Percentiles rank a stretch among this genome's conserved stretches.
Conservation (phyloP, 139 green algal genomes). For the Ostreobium quekettii region DNA sequence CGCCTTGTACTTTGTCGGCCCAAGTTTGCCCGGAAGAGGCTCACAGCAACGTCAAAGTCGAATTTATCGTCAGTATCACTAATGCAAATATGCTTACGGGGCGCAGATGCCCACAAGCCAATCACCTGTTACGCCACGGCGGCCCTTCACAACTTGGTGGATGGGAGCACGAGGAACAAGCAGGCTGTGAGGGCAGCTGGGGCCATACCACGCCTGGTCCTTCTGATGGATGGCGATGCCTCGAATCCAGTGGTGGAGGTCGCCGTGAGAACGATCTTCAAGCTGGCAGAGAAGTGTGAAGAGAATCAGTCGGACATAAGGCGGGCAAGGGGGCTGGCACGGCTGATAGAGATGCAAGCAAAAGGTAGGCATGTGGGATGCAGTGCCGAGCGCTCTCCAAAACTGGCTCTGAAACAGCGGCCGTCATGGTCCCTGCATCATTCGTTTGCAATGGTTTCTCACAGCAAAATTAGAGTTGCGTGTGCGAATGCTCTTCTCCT, state of each 20-base stretch:
- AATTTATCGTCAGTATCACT: no score
- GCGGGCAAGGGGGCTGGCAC: not conserved
- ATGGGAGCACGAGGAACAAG: conserved; percentile 16
- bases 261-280: conserved; percentile 10
- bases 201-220: conserved; percentile 11
- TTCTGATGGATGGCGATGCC: conserved; percentile 7
- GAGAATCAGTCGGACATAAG: conserved; percentile 9
- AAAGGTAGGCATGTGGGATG: conserved; percentile 1
- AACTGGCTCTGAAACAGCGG: not conserved
- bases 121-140: conserved; percentile 17
- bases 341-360: conserved; percentile 13
- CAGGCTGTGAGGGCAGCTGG: conserved; percentile 6
- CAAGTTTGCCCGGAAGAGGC: no score
- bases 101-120: conserved; percentile 12
- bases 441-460: not conserved
- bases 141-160: conserved; percentile 15
- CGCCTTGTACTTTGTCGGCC: no score
- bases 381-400: not conserved
- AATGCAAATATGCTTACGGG: no score
- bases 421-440: not conserved
- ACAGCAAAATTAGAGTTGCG: not conserved
- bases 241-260: conserved; percentile 15
- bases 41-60: no score
- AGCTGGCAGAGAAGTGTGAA: conserved; percentile 13
- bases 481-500: not conserved